These are phyloP conservation scores for Pedinophyceae sp. DNA, from an alignment of 139 green algal genomes.

Conservation along the genomic window DNA sequence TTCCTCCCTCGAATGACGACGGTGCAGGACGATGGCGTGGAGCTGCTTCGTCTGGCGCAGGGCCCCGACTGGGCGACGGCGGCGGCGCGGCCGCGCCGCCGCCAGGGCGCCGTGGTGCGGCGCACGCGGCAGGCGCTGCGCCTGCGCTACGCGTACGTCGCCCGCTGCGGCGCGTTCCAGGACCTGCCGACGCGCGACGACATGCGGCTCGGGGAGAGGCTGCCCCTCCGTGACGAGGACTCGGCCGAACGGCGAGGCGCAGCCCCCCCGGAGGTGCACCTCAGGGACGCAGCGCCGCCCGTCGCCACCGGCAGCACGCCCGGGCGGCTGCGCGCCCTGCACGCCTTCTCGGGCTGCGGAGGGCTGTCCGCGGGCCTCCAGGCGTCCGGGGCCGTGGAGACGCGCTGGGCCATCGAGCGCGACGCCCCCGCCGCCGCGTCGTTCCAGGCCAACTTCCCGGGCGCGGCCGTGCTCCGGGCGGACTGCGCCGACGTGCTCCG, in stretches of 20 bases:
- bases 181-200: conserved; percentile 32
- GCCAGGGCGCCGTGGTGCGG: too few relatives aligned
- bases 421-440: conserved; percentile 69
- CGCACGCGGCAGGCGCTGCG: conserved; percentile 19
- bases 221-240: conserved; percentile 19
- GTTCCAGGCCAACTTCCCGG: conserved; percentile 76
- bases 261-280: too few relatives aligned
- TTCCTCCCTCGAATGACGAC: too few relatives aligned
- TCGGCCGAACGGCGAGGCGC: conserved; percentile 12
- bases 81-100: conserved; percentile 1
- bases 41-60: background rate
- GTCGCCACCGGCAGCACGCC: too few relatives aligned
- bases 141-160: conserved; percentile 48
- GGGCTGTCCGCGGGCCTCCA: conserved; percentile 87
- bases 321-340: conserved; percentile 51
- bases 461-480: conserved; percentile 55
- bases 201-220: too few relatives aligned
- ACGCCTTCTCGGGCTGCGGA: conserved; percentile 94
- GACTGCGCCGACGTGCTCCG: conserved; percentile 88
- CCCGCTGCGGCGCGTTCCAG: conserved; percentile 72
- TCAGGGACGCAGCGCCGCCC: too few relatives aligned
- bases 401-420: conserved; percentile 92
- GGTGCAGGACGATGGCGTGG: too few relatives aligned
- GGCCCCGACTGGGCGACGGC: background rate
- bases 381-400: conserved; percentile 51